Evolutionary conservation across 2,329 filamentous ascomycete species (phyloP).

Genomic region (Moelleriella libera): DNA sequence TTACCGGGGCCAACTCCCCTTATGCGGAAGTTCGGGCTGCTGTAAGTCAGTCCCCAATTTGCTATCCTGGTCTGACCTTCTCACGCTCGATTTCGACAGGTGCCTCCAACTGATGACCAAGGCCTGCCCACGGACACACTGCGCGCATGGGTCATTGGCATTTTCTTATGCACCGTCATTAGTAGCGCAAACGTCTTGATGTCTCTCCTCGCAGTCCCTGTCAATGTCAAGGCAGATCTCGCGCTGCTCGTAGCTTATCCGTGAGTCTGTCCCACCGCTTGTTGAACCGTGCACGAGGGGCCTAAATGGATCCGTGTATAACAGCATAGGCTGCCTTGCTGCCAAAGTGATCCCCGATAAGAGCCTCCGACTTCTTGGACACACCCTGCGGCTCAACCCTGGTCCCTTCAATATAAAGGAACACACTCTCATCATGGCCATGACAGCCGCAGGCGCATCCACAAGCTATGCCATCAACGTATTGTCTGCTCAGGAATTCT

Average conservation of each 20-base stretch:
- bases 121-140: constrained; percentile 40
- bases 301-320: not conserved
- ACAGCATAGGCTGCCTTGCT: constrained; percentile 11
- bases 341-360: constrained; percentile 13
- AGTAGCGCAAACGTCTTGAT: constrained; percentile 41
- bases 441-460: constrained; percentile 18
- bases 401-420: constrained; percentile 30
- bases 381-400: constrained; percentile 18
- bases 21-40: constrained; percentile 13
- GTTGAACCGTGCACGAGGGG: not conserved
- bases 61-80: not conserved
- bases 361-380: constrained; percentile 13
- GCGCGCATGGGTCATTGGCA: constrained; percentile 42
- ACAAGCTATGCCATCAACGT: constrained; percentile 22
- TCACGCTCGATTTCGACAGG: not conserved
- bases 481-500: constrained; percentile 23
- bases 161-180: constrained; percentile 40
- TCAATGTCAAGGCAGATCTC: constrained; percentile 34
- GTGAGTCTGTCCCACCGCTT: not conserved
- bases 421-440: constrained; percentile 28
- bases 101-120: constrained; percentile 27
- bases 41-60: constrained; percentile 5
- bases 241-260: constrained; percentile 39
- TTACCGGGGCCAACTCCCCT: constrained; percentile 36
- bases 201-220: constrained; percentile 28